phyloP scores from a whole-genome alignment of 2,329 filamentous ascomycete genomes.

The Botryotinia calthae region DNA sequence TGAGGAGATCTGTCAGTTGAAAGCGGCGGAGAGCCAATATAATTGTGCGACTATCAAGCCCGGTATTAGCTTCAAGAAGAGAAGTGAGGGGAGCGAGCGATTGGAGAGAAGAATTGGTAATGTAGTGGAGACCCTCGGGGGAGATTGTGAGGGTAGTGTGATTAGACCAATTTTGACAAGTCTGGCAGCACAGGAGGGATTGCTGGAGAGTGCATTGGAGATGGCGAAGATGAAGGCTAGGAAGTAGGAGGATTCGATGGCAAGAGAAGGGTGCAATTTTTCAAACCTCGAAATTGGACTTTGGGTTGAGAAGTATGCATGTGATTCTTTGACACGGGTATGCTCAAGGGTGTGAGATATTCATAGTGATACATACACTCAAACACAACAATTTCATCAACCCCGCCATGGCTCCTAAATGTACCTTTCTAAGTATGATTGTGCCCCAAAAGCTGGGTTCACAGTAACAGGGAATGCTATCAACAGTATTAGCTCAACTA shows the following conservation, averaged over 20 bases:
- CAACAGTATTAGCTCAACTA: background rate
- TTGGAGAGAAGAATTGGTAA: conserved; percentile 10
- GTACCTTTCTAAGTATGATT: background rate
- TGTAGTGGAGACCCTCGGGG: background rate
- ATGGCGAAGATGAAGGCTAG: conserved; percentile 14
- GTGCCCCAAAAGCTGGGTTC: too few species aligned
- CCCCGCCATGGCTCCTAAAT: background rate
- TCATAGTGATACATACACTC: background rate
- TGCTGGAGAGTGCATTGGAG: conserved; percentile 17
- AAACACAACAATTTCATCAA: background rate
- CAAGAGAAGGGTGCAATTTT: background rate
- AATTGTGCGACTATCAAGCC: conserved; percentile 39
- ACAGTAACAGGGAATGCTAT: background rate
- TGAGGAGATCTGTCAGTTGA: conserved; percentile 51
- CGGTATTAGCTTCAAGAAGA: conserved; percentile 22
- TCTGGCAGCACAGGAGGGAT: conserved; percentile 17
- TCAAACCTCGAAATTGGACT: background rate
- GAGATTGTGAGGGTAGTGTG: conserved; percentile 19
- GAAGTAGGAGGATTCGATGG: background rate
- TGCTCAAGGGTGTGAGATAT: background rate
- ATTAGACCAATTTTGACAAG: conserved; percentile 20
- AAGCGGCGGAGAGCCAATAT: conserved; percentile 52
- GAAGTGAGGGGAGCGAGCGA: conserved; percentile 4
- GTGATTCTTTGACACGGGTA: background rate
- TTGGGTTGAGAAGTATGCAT: background rate